phyloP scores from a whole-genome alignment of 2,329 filamentous ascomycete species.

The Leptographium flavum region DNA sequence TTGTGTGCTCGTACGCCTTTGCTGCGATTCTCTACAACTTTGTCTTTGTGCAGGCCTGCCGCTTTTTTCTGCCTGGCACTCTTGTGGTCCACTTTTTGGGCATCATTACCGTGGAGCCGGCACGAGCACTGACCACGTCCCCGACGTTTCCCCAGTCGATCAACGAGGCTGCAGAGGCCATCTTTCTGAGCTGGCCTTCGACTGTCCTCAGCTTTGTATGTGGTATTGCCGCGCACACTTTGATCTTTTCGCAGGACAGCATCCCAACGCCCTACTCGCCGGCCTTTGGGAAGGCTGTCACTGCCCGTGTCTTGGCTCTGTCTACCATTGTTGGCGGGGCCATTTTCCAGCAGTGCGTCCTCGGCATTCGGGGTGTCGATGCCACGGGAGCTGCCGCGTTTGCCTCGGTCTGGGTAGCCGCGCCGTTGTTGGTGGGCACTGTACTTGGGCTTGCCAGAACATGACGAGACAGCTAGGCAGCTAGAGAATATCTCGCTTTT shows the following conservation, averaged over 20 bases:
- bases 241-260: constrained; percentile 58
- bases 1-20: constrained; percentile 48
- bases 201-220: constrained; percentile 30
- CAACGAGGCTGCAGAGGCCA: neutral
- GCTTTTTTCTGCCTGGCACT: constrained; percentile 54
- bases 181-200: constrained; percentile 41
- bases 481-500: neutral
- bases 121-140: constrained; percentile 19
- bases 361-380: constrained; percentile 58
- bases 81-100: constrained; percentile 65
- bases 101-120: constrained; percentile 53
- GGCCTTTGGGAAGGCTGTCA: constrained; percentile 30
- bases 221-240: constrained; percentile 57
- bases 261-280: neutral
- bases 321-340: constrained; percentile 41
- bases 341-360: constrained; percentile 49
- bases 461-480: neutral
- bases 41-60: constrained; percentile 54
- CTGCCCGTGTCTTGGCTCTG: constrained; percentile 48
- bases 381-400: constrained; percentile 56
- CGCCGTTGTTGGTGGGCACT: constrained; percentile 44
- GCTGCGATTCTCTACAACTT: constrained; percentile 62
- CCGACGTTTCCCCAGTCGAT: constrained; percentile 28
- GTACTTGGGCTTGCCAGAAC: constrained; percentile 25
- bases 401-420: constrained; percentile 59